Conservation (phyloP, 208 protist species). For the Wallacemonas rigidus region DNA sequence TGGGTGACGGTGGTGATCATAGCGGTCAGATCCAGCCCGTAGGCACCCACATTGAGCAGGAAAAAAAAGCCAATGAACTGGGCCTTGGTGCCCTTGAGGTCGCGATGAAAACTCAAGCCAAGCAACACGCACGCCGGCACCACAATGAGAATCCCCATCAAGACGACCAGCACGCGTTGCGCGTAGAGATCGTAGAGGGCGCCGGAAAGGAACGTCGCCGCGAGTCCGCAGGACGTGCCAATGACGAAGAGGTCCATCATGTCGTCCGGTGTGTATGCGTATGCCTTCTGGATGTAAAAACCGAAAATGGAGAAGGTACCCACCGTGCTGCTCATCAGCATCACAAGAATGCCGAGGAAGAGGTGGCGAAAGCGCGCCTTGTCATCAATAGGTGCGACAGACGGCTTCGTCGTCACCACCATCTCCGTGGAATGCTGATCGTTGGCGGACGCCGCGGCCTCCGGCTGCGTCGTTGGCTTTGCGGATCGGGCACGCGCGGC, state of each 20-base stretch:
- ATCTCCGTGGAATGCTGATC: background rate
- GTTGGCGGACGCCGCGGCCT: no score
- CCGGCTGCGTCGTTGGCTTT: no score
- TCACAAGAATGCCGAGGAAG: slow-evolving; percentile 32
- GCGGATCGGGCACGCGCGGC: no score
- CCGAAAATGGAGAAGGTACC: slow-evolving; percentile 41
- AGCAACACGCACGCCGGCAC: slow-evolving; percentile 33
- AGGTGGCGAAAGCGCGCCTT: slow-evolving; percentile 38
- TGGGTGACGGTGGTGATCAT: slow-evolving; percentile 42
- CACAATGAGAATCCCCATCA: slow-evolving; percentile 23
- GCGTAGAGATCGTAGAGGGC: slow-evolving; percentile 44
- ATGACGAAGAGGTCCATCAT: slow-evolving; percentile 36
- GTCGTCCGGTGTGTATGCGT: slow-evolving; percentile 22
- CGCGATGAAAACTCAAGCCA: slow-evolving; percentile 38
- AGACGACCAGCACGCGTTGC: slow-evolving; percentile 21
- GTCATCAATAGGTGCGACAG: slow-evolving; percentile 33
- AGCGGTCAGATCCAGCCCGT: slow-evolving; percentile 38
- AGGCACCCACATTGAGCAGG: slow-evolving; percentile 42
- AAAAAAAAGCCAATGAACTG: slow-evolving; percentile 48
- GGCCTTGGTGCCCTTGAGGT: slow-evolving; percentile 27
- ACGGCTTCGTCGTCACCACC: background rate
- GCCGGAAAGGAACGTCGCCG: slow-evolving; percentile 27
- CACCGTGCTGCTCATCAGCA: slow-evolving; percentile 32
- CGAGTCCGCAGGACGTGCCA: slow-evolving; percentile 27
- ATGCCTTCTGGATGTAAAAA: slow-evolving; percentile 33